Percentiles rank a stretch among this genome's conserved stretches.
Conservation (phyloP, 2,329 filamentous ascomycete species). For the Cordyceps cicadae region DNA sequence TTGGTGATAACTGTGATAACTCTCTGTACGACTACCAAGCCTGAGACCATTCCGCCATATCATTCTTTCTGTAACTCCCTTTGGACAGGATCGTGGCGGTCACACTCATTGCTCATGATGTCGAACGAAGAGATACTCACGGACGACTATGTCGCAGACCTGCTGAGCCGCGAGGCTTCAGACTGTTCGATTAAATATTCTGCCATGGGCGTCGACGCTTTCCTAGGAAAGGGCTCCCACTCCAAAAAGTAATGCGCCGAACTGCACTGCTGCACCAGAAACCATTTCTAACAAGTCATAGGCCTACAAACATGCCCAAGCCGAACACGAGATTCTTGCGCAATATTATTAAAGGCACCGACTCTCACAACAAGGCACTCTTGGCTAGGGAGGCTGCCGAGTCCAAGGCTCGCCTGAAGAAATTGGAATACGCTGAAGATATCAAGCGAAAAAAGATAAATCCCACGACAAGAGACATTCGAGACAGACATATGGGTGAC, state of each 20-base stretch:
- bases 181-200: constrained; percentile 67
- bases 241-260: constrained; percentile 38
- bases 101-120: constrained; percentile 22
- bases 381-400: constrained; percentile 79
- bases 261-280: constrained; percentile 5
- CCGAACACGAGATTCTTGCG: constrained; percentile 86
- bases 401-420: constrained; percentile 59
- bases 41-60: not conserved
- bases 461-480: constrained; percentile 42
- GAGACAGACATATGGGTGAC: constrained; percentile 50
- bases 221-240: constrained; percentile 30
- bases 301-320: constrained; percentile 62
- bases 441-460: constrained; percentile 35
- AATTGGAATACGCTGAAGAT: constrained; percentile 44
- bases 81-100: not conserved
- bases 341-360: constrained; percentile 80
- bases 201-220: constrained; percentile 63
- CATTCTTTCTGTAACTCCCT: not conserved
- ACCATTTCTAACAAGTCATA: constrained; percentile 27
- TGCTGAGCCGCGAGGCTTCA: constrained; percentile 74
- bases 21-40: not conserved
- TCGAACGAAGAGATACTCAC: constrained; percentile 46
- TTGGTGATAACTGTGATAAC: not conserved
- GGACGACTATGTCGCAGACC: constrained; percentile 70
- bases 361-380: constrained; percentile 80